Evolutionary conservation across 2,329 filamentous ascomycete genomes (phyloP).

Genomic region (Alternaria ethzedia): DNA sequence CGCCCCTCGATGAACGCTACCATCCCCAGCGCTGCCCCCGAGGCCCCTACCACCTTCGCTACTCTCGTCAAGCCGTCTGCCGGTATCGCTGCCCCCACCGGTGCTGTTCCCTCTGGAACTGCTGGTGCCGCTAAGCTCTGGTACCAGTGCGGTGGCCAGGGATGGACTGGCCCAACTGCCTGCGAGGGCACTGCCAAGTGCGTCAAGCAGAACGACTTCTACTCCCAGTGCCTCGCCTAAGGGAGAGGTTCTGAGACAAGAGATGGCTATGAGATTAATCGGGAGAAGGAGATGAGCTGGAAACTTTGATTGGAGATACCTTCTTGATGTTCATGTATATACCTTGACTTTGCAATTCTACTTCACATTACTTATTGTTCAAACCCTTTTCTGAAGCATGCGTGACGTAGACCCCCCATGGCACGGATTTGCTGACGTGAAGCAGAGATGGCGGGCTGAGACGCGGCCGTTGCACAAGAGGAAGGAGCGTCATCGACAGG

Average conservation of each 20-base stretch:
- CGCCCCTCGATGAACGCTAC: slow-evolving; percentile 8
- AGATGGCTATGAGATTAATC: background rate
- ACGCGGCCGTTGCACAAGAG: background rate
- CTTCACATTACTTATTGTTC: slow-evolving; percentile 1
- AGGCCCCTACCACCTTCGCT: slow-evolving; percentile 12
- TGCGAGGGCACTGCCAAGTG: slow-evolving; percentile 49
- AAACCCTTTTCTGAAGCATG: background rate
- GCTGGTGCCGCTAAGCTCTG: slow-evolving; percentile 13
- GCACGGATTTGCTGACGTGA: background rate
- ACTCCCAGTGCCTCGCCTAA: slow-evolving; percentile 48
- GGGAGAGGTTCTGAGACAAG: background rate
- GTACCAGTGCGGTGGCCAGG: slow-evolving; percentile 44
- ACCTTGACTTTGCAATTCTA: slow-evolving; percentile 6
- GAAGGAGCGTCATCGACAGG: background rate
- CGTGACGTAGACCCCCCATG: background rate
- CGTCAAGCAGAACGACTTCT: slow-evolving; percentile 48
- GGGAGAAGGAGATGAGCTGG: background rate
- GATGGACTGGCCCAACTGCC: slow-evolving; percentile 46
- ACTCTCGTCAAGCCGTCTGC: slow-evolving; percentile 14
- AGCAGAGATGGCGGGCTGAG: background rate
- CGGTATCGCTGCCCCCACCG: slow-evolving; percentile 10
- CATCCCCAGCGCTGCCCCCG: slow-evolving; percentile 3
- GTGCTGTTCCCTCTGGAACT: slow-evolving; percentile 32
- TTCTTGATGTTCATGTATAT: slow-evolving; percentile 16
- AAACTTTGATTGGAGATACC: background rate